Percentiles rank a stretch among this genome's conserved stretches.
Evolutionary conservation across 192 early-diverging fungal genomes (phyloP).

Genomic region (Rhizoclosmatium globosum): DNA sequence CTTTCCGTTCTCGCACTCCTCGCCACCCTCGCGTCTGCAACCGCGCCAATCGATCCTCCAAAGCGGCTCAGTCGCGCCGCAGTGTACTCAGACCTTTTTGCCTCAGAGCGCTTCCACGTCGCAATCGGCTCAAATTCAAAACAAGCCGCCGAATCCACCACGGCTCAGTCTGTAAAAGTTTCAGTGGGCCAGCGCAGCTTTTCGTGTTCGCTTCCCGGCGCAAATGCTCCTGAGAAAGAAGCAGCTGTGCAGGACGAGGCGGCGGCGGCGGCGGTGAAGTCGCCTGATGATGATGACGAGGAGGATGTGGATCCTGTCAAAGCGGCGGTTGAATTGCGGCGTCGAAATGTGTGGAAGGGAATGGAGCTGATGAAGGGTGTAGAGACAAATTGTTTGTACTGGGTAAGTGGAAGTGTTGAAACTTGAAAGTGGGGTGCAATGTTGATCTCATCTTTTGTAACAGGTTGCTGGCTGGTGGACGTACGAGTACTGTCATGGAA

Average conservation of each 20-base stretch:
- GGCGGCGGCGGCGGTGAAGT: not conserved
- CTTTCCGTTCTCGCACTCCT: not conserved
- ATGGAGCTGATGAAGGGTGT: not conserved
- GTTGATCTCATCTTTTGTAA: not conserved
- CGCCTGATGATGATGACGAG: constrained; percentile 9
- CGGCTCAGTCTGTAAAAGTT: not conserved
- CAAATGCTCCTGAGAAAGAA: not conserved
- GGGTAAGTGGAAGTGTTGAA: not conserved
- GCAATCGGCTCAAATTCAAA: not conserved
- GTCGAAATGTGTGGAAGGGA: constrained; percentile 13
- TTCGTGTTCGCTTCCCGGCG: not conserved
- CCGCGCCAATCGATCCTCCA: not conserved
- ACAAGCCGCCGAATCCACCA: not conserved
- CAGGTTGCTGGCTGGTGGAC: constrained; percentile 72
- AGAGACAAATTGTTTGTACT: constrained; percentile 9
- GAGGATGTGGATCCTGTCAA: not conserved
- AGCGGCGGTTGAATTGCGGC: not conserved
- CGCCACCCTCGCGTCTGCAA: constrained; percentile 1
- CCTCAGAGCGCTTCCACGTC: not conserved
- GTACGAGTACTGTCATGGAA: constrained; percentile 85
- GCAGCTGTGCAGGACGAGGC: not conserved
- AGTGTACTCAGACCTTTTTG: not conserved
- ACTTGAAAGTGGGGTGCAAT: too few relatives aligned
- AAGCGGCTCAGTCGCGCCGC: not conserved
- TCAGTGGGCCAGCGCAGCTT: not conserved